Evolutionary conservation across 2,329 filamentous ascomycete genomes (phyloP).

Genomic region (Microcyclospora tardicrescens): DNA sequence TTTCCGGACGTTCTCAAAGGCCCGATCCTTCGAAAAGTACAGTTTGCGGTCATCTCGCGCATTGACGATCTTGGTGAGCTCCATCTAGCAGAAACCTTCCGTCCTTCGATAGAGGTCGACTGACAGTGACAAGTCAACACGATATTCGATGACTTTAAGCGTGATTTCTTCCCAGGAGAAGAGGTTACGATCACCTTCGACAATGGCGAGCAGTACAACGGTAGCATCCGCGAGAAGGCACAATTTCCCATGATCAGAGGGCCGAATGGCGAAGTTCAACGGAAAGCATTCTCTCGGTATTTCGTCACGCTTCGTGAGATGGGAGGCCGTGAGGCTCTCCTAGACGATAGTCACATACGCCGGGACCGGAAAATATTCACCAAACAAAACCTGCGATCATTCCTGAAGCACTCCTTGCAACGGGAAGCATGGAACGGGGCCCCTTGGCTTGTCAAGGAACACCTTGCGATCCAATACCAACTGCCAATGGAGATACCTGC

Average conservation of each 20-base stretch:
- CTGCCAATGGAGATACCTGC: slow-evolving; percentile 79
- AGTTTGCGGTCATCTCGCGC: slow-evolving; percentile 77
- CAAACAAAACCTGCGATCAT: slow-evolving; percentile 83
- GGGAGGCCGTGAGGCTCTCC: slow-evolving; percentile 58
- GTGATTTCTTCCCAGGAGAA: slow-evolving; percentile 84
- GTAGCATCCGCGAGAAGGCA: slow-evolving; percentile 73
- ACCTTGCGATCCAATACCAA: slow-evolving; percentile 69
- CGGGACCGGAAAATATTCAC: slow-evolving; percentile 88
- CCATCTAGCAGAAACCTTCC: not conserved
- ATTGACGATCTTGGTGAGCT: slow-evolving; percentile 64
- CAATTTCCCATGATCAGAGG: slow-evolving; percentile 49
- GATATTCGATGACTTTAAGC: slow-evolving; percentile 58
- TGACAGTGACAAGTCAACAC: slow-evolving; percentile 31
- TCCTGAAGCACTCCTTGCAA: slow-evolving; percentile 88
- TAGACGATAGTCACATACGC: slow-evolving; percentile 69
- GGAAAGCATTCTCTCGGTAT: slow-evolving; percentile 61
- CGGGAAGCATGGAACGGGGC: slow-evolving; percentile 91
- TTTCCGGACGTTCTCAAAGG: slow-evolving; percentile 88
- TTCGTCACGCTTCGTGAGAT: slow-evolving; percentile 59
- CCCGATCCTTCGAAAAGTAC: slow-evolving; percentile 77
- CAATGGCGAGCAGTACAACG: slow-evolving; percentile 48
- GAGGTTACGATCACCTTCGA: slow-evolving; percentile 60
- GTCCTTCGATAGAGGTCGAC: slow-evolving; percentile 1
- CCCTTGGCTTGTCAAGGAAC: slow-evolving; percentile 84
- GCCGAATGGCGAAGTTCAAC: slow-evolving; percentile 56